Evolutionary conservation across 2,329 filamentous ascomycete genomes (phyloP).

Genomic region (Colletotrichum sp.): DNA sequence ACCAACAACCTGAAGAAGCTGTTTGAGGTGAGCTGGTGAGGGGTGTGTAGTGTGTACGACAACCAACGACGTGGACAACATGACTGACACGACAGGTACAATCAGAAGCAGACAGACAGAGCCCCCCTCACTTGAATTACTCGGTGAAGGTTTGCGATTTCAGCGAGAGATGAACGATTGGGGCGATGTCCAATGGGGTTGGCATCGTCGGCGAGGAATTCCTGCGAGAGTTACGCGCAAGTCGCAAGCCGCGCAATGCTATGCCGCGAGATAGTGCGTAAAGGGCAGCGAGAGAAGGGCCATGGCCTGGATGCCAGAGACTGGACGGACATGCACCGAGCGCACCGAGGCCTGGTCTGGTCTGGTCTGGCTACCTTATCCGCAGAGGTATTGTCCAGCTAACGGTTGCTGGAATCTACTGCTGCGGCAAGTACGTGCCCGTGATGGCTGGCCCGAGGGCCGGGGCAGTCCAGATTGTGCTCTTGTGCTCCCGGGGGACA

Average conservation of each 20-base stretch:
- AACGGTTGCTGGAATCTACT: neutral
- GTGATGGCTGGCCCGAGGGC: constrained; percentile 14
- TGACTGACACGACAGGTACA: neutral
- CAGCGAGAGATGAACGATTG: neutral
- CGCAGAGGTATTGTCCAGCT: neutral
- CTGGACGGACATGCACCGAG: constrained; percentile 16
- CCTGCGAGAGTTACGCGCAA: neutral
- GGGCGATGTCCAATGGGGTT: neutral
- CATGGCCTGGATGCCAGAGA: neutral
- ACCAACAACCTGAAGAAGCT: neutral
- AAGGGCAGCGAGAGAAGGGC: neutral
- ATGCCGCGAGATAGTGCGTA: neutral
- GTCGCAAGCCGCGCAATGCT: neutral
- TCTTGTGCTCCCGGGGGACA: constrained; percentile 34
- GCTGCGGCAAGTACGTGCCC: neutral
- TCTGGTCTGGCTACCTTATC: no score
- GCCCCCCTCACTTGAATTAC: neutral
- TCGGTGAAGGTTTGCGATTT: constrained; percentile 8
- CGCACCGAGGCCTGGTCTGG: neutral
- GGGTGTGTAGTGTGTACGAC: neutral
- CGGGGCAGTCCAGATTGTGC: constrained; percentile 30
- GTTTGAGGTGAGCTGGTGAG: neutral
- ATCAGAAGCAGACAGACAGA: neutral
- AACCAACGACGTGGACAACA: neutral
- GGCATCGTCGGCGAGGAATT: neutral